A percentile compares a stretch with the other conserved stretches of the same genome.
Evolutionary conservation across 768 basidiomycete species (phyloP).

Genomic region (Rhodotorula babjevae): DNA sequence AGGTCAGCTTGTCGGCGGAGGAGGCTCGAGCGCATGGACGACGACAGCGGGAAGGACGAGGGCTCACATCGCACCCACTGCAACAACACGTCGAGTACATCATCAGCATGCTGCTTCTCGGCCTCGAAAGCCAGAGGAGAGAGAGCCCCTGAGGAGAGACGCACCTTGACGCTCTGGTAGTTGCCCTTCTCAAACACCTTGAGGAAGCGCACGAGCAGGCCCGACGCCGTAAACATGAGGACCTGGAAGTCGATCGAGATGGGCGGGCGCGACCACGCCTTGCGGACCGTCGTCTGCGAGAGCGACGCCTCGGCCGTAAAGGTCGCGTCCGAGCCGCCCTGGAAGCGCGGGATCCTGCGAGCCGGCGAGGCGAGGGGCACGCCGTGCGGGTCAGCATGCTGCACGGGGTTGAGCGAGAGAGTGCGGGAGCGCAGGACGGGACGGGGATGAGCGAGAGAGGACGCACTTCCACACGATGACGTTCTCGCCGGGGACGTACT

Average conservation of each 20-base stretch:
- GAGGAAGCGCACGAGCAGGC: conserved; percentile 89
- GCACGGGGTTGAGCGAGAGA: neutral
- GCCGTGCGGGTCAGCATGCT: no score
- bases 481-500: conserved; percentile 94
- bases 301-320: conserved; percentile 75
- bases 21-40: neutral
- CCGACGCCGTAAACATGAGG: conserved; percentile 96
- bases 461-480: conserved; percentile 96
- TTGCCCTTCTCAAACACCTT: conserved; percentile 96
- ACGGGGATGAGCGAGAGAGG: no score
- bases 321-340: conserved; percentile 86
- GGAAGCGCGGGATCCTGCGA: conserved; percentile 76
- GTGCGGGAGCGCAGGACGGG: neutral
- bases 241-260: conserved; percentile 99
- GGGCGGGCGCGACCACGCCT: conserved; percentile 96
- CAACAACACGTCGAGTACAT: neutral
- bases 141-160: neutral
- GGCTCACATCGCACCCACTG: conserved; percentile 33
- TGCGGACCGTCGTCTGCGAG: conserved; percentile 81
- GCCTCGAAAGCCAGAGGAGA: no score
- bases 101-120: no score
- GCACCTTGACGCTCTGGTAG: conserved; percentile 57
- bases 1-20: neutral
- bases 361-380: no score
- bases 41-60: neutral